Conservation (phyloP, 805 yeast genomes). For the Candida qinlingensis region DNA sequence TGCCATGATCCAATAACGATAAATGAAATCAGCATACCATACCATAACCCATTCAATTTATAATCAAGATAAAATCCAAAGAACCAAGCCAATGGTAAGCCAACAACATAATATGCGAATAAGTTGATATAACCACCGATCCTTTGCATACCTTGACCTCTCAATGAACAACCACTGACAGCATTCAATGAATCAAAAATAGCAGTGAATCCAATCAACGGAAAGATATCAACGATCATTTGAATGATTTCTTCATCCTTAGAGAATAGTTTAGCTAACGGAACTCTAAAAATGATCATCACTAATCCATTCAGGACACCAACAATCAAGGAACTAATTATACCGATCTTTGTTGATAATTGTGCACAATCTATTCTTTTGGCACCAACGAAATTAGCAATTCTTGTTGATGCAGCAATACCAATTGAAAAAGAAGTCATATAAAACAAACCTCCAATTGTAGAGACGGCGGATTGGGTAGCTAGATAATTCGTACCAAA, state of each 20-base stretch:
- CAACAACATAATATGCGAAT: constrained; percentile 63
- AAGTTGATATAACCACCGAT: constrained; percentile 71
- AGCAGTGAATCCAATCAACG: constrained; percentile 63
- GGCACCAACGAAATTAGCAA: constrained; percentile 68
- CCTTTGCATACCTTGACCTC: constrained; percentile 83
- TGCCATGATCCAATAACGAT: constrained; percentile 45
- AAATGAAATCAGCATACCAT: constrained; percentile 63
- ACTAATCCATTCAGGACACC: constrained; percentile 47
- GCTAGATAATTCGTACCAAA: constrained; percentile 67
- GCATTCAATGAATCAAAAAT: constrained; percentile 68
- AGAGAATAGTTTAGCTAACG: constrained; percentile 56
- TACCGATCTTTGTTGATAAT: constrained; percentile 39
- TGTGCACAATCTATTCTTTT: constrained; percentile 41
- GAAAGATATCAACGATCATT: constrained; percentile 48
- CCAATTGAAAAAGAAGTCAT: constrained; percentile 71
- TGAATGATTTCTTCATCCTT: constrained; percentile 52
- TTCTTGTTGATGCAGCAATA: constrained; percentile 65
- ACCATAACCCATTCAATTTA: constrained; percentile 68
- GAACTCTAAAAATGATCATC: constrained; percentile 42
- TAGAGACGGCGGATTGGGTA: constrained; percentile 67
- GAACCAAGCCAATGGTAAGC: constrained; percentile 58
- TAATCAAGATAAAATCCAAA: constrained; percentile 48
- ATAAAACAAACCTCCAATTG: constrained; percentile 57
- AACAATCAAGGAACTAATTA: constrained; percentile 35
- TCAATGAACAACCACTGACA: constrained; percentile 69